These are phyloP conservation scores for Tricholoma sp. DNA, from an alignment of 768 basidiomycete species.

Conservation along the genomic window DNA sequence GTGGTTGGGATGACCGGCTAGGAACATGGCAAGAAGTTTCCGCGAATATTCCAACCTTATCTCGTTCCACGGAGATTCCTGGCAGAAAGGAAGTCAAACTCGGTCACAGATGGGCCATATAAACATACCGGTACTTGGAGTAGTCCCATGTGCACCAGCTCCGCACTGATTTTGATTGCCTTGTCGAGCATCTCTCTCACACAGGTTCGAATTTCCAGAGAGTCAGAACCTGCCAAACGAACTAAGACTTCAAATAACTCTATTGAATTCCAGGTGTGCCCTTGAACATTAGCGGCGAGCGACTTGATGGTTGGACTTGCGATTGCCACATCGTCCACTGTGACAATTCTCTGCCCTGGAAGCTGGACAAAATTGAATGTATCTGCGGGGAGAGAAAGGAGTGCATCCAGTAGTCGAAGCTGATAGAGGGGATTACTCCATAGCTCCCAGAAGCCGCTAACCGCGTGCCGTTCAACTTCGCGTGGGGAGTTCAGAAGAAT, in stretches of 20 bases:
- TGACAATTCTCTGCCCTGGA: constrained; percentile 78
- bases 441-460: constrained; percentile 77
- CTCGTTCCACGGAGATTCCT: constrained; percentile 84
- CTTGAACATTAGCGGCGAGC: constrained; percentile 85
- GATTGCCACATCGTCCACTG: constrained; percentile 79
- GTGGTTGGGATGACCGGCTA: constrained; percentile 90
- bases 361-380: constrained; percentile 91
- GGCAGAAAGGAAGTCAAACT: constrained; percentile 9
- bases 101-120: not conserved
- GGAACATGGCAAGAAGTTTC: constrained; percentile 83
- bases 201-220: constrained; percentile 61
- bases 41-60: constrained; percentile 85
- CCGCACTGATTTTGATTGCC: constrained; percentile 89
- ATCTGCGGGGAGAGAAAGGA: constrained; percentile 85
- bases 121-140: constrained; percentile 81
- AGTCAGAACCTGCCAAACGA: constrained; percentile 70
- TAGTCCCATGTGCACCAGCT: constrained; percentile 90
- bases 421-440: constrained; percentile 89
- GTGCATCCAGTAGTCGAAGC: constrained; percentile 80
- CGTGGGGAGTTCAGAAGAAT: constrained; percentile 81
- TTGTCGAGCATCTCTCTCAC: constrained; percentile 93
- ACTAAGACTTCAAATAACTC: constrained; percentile 88
- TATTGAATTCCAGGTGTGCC: constrained; percentile 91
- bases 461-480: constrained; percentile 71
- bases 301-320: constrained; percentile 91